Percentiles rank a stretch among this genome's conserved stretches.
Conservation (phyloP, 2,329 filamentous ascomycete species). For the Penicillium glabrum region DNA sequence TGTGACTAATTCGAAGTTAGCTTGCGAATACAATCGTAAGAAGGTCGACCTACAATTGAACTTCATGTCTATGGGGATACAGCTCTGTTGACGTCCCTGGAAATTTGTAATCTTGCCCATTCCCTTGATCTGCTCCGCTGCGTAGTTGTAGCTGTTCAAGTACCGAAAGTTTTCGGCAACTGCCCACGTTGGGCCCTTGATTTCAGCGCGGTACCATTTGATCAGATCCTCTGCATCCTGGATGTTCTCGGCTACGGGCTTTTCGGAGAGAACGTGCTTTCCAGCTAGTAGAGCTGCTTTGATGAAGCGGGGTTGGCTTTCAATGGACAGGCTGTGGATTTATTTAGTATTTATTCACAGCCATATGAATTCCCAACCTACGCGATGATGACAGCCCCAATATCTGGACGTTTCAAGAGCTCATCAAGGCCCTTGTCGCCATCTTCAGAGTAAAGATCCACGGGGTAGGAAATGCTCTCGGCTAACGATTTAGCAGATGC, state of each 20-base stretch:
- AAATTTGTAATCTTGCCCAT: conserved; percentile 52
- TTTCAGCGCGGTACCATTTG: conserved; percentile 45
- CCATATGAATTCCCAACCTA: neutral
- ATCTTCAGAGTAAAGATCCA: conserved; percentile 59
- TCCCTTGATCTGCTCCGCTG: conserved; percentile 48
- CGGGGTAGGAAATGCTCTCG: conserved; percentile 28
- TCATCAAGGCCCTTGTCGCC: conserved; percentile 50
- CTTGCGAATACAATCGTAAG: neutral
- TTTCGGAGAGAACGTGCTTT: conserved; percentile 70
- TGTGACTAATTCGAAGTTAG: conserved; percentile 39
- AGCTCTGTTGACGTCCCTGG: conserved; percentile 5
- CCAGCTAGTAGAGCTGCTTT: conserved; percentile 61
- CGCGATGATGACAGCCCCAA: conserved; percentile 41
- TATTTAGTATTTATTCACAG: neutral
- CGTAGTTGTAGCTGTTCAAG: conserved; percentile 56
- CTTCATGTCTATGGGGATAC: conserved; percentile 6
- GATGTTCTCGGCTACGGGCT: conserved; percentile 65
- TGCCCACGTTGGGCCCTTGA: conserved; percentile 49
- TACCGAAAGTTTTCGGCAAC: conserved; percentile 76
- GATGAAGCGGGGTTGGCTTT: conserved; percentile 59
- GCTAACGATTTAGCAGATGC: conserved; percentile 54
- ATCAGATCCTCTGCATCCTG: conserved; percentile 51
- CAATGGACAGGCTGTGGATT: conserved; percentile 55
- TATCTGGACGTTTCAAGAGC: conserved; percentile 55
- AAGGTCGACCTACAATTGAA: neutral